A percentile compares a stretch with the other conserved stretches of the same genome.
Evolutionary conservation across 495 filamentous ascomycete genomes (phyloP).

Genomic region (Corynascus novoguineensis): DNA sequence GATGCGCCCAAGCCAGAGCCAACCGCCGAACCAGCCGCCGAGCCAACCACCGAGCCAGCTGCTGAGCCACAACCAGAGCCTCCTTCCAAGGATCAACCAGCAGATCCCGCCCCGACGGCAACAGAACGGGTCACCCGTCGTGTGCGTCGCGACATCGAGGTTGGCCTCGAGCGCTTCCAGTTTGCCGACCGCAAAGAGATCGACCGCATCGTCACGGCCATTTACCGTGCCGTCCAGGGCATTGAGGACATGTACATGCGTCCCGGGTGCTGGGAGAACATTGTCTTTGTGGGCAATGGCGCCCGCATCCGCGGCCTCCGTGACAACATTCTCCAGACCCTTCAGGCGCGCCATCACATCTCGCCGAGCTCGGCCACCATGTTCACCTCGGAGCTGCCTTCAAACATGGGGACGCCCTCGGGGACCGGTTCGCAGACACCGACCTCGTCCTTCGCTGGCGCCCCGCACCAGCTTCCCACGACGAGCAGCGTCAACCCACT

Average conservation of each 20-base stretch:
- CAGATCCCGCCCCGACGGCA: constrained; percentile 11
- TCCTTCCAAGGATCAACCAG: constrained; percentile 3
- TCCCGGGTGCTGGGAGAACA: constrained; percentile 78
- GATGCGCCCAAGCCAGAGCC: constrained; percentile 17
- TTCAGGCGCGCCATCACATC: constrained; percentile 78
- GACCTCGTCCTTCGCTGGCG: constrained; percentile 55
- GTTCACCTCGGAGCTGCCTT: constrained; percentile 92
- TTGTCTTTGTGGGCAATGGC: constrained; percentile 86
- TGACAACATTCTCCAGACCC: constrained; percentile 72
- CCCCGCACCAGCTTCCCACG: constrained; percentile 44
- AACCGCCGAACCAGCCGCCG: too few species aligned
- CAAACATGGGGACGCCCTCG: constrained; percentile 79
- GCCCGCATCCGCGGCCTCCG: constrained; percentile 79
- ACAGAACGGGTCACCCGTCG: constrained; percentile 38
- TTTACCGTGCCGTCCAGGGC: constrained; percentile 72
- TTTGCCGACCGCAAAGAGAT: constrained; percentile 69
- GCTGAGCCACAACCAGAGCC: constrained; percentile 9
- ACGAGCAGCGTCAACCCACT: constrained; percentile 76
- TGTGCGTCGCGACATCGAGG: constrained; percentile 68
- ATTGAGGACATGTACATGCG: constrained; percentile 76
- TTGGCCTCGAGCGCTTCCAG: constrained; percentile 83
- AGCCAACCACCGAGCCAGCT: too few species aligned
- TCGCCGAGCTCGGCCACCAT: constrained; percentile 88
- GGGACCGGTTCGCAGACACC: constrained; percentile 92
- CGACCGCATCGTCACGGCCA: constrained; percentile 70